Evolutionary conservation across 495 filamentous ascomycete species (phyloP).

Genomic region (Trichoderma asperelloides): DNA sequence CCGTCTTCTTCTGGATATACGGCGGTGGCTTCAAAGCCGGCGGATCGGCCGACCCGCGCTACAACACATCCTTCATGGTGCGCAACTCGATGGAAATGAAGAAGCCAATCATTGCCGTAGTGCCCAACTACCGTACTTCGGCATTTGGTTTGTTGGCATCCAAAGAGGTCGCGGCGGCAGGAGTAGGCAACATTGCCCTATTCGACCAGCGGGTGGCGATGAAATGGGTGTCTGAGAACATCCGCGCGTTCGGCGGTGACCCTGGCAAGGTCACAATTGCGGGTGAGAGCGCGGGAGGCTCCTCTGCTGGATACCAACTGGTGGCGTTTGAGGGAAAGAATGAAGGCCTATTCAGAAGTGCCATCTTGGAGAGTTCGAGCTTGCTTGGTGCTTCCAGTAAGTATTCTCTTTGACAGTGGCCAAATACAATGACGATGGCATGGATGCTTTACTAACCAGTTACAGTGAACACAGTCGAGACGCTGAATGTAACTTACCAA

Average conservation of each 20-base stretch:
- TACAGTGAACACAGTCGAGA: constrained; percentile 10
- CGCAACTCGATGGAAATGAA: constrained; percentile 39
- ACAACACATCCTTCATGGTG: constrained; percentile 40
- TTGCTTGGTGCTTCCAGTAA: constrained; percentile 10
- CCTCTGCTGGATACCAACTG: constrained; percentile 30
- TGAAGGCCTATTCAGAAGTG: constrained; percentile 36
- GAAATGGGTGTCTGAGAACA: constrained; percentile 60
- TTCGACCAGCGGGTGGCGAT: constrained; percentile 32
- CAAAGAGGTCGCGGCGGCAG: not conserved
- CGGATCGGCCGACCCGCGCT: constrained; percentile 16
- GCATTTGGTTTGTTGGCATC: constrained; percentile 49
- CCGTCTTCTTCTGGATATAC: constrained; percentile 8
- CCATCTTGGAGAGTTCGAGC: constrained; percentile 26
- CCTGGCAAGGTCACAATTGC: constrained; percentile 49
- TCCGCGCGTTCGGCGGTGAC: constrained; percentile 60
- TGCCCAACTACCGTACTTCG: constrained; percentile 40
- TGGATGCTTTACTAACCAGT: no score
- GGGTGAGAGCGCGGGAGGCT: constrained; percentile 58
- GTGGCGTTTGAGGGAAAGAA: constrained; percentile 16
- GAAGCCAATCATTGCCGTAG: constrained; percentile 50
- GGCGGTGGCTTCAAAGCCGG: not conserved
- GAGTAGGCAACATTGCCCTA: constrained; percentile 38
- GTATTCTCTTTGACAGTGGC: not conserved
- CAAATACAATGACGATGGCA: no score
- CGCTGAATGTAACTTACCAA: constrained; percentile 6